These are phyloP conservation scores for Xenoacremonium recifei DNA, from an alignment of 2,329 filamentous ascomycete species.

Conservation along the genomic window DNA sequence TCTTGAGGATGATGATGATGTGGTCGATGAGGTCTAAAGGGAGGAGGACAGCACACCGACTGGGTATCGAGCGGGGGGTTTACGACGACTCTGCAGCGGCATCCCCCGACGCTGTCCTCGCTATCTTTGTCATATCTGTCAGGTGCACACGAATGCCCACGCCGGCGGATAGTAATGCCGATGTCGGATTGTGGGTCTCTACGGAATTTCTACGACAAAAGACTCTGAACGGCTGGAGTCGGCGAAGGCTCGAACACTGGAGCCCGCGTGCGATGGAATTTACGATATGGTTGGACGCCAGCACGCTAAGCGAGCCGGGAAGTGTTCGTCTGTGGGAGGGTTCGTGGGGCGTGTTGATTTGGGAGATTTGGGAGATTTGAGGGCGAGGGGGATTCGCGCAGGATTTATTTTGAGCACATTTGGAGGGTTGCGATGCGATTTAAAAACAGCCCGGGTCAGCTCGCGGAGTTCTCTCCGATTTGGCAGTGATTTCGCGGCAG, in stretches of 20 bases:
- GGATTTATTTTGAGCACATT: no score
- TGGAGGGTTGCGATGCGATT: no score
- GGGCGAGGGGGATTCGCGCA: no score
- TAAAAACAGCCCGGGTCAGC: no score
- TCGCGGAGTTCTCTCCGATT: no score
- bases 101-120: slow-evolving; percentile 6
- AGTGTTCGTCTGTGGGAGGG: slow-evolving; percentile 3
- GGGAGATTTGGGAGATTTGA: no score
- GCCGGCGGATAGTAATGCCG: slow-evolving; percentile 30
- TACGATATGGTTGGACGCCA: slow-evolving; percentile 27
- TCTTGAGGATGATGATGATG: slow-evolving; percentile 4
- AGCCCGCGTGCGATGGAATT: slow-evolving; percentile 2
- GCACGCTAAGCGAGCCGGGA: slow-evolving; percentile 22
- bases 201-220: slow-evolving; percentile 17
- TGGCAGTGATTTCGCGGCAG: no score
- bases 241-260: slow-evolving; percentile 11
- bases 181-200: slow-evolving; percentile 25
- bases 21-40: slow-evolving; percentile 10
- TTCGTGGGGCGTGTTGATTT: no score
- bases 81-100: slow-evolving; percentile 18
- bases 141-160: slow-evolving; percentile 21
- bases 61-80: slow-evolving; percentile 22
- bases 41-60: slow-evolving; percentile 26
- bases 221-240: slow-evolving; percentile 21
- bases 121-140: slow-evolving; percentile 23